These are phyloP conservation scores for Fagus crenata DNA, from an alignment of 306 rosid genomes.

Conservation along the genomic window DNA sequence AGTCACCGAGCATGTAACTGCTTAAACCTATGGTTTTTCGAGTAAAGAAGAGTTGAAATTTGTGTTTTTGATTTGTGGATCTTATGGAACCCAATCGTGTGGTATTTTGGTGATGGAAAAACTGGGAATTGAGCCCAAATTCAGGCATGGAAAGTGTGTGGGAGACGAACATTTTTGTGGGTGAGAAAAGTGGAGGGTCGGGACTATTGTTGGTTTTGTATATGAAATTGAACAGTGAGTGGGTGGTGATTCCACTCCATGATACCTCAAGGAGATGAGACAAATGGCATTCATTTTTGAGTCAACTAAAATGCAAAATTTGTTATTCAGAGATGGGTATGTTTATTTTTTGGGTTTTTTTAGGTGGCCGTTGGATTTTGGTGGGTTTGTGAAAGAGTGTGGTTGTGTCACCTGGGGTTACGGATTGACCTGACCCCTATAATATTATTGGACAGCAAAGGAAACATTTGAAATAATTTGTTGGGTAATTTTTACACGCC, in stretches of 20 bases:
- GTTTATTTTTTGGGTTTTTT: neutral
- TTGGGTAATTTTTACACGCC: no score
- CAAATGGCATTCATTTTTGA: neutral
- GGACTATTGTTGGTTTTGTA: neutral
- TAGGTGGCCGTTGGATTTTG: constrained; percentile 15
- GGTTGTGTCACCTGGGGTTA: no score
- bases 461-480: no score
- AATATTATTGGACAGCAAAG: no score
- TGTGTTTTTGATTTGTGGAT: constrained; percentile 21
- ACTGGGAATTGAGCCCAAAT: constrained; percentile 19
- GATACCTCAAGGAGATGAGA: constrained; percentile 33
- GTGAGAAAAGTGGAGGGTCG: neutral
- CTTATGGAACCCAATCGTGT: neutral
- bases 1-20: constrained; percentile 9
- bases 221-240: neutral
- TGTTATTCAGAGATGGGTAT: neutral
- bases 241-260: constrained; percentile 51
- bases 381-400: no score
- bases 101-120: constrained; percentile 18
- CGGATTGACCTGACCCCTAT: no score
- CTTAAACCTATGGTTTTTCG: neutral
- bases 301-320: no score
- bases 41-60: neutral
- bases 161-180: constrained; percentile 26
- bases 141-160: constrained; percentile 42